These are phyloP conservation scores for Arachnopeziza araneosa DNA, from an alignment of 2,329 filamentous ascomycete genomes.

Conservation along the genomic window DNA sequence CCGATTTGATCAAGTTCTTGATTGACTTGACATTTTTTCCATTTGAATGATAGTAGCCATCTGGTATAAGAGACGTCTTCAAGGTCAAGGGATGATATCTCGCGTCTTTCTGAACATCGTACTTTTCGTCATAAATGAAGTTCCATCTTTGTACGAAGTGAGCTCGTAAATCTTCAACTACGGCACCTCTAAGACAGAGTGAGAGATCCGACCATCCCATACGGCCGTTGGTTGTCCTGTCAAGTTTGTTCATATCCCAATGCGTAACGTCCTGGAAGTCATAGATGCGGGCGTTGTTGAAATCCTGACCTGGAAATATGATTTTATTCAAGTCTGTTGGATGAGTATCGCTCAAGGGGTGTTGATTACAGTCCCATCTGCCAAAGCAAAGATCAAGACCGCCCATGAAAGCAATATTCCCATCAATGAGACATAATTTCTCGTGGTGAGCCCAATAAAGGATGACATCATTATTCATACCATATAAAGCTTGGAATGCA, in stretches of 20 bases:
- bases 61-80: constrained; percentile 13
- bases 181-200: constrained; percentile 67
- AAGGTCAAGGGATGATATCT: constrained; percentile 33
- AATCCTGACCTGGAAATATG: constrained; percentile 85
- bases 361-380: constrained; percentile 82
- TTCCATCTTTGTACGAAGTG: constrained; percentile 91
- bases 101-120: constrained; percentile 47
- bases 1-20: not conserved
- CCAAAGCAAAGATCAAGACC: constrained; percentile 85
- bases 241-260: constrained; percentile 82
- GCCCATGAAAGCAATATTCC: constrained; percentile 81
- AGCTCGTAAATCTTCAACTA: constrained; percentile 65
- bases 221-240: constrained; percentile 69
- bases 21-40: constrained; percentile 14
- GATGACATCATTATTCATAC: constrained; percentile 73
- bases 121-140: constrained; percentile 82
- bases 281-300: constrained; percentile 81
- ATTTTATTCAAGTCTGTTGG: constrained; percentile 70
- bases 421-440: constrained; percentile 80
- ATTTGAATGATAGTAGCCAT: constrained; percentile 23
- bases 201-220: constrained; percentile 94
- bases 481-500: constrained; percentile 73
- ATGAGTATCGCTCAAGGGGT: constrained; percentile 71
- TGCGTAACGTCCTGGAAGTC: constrained; percentile 72
- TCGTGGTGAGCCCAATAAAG: constrained; percentile 93